Base-by-base conservation (phyloP, 2,329 filamentous ascomycete species). In the Aspergillus brasiliensis region DNA sequence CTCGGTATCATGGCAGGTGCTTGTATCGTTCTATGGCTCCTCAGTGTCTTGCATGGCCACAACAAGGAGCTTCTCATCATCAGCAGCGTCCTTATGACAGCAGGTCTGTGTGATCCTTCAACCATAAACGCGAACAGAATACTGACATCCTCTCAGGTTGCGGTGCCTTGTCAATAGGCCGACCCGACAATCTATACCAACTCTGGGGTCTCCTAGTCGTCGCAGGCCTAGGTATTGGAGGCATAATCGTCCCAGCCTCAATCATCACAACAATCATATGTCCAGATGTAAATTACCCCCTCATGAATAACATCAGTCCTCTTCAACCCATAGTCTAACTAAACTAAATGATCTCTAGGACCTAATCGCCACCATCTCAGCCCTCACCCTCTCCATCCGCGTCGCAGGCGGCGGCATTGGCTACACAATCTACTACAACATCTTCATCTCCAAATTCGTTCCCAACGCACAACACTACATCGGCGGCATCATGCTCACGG, bases 181-280 rank as follows among this genome's bases (percentile, higher is more conserved):
- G 73, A 2, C 71, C 76, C 3, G 78, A 86, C 71, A 88, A 87
- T 66, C 77, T 87, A 54, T 65, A 78, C 60, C 74, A 78, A 17
- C 74, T 87, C 15, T 88, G 84, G 76, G 82, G 79, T 13, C 74
- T 89, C 25, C 77, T 90, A n/a, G 76, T 84, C 13, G 69, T 90
- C 4, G 86, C 86, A 1, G 84, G 85, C 4, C 72, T 90, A 2
- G 88, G 88, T 6, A 85, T 90, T 4, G 88, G 88, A 6, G 88
- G 86, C 1, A 87, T 90, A 53, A 84, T 90, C 15, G 84, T 91
- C 5, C 88, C 88, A 0, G 84, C 85, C 1, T 86, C 85, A 1
- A 88, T 90, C 65, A 88, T 90, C 59, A 85, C 86, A 6, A 87
- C 86, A 8, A 89, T 90, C 66, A 86, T 90, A 65, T 89, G 86